These are phyloP conservation scores for Leccinum ochraceum DNA, from an alignment of 768 basidiomycete genomes.

Conservation along the genomic window DNA sequence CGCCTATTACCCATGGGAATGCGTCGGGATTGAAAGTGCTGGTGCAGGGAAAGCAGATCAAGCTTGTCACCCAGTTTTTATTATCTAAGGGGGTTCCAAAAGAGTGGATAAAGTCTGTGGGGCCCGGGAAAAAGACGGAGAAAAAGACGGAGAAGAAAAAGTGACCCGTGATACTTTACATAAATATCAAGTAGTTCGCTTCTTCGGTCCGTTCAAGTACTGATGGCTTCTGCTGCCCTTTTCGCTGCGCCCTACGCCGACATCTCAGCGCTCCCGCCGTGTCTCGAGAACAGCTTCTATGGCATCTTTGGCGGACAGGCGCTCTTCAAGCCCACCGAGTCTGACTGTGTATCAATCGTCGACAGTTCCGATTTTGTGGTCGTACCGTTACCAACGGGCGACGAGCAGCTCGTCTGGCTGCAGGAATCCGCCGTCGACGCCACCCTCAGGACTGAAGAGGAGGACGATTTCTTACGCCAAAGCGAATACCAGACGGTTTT, in stretches of 20 bases:
- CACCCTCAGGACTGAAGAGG: slow-evolving; percentile 42
- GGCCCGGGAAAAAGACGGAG: no score
- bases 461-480: slow-evolving; percentile 34
- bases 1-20: slow-evolving; percentile 55
- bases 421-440: slow-evolving; percentile 55
- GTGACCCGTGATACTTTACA: background rate
- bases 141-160: slow-evolving; percentile 39
- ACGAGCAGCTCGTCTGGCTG: slow-evolving; percentile 59
- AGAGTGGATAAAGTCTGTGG: slow-evolving; percentile 56
- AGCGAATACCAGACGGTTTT: slow-evolving; percentile 17
- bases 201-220: background rate
- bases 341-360: slow-evolving; percentile 37
- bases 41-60: slow-evolving; percentile 83
- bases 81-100: slow-evolving; percentile 73
- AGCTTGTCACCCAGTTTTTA: slow-evolving; percentile 66
- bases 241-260: slow-evolving; percentile 25
- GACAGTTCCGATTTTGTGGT: background rate
- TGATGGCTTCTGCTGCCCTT: slow-evolving; percentile 16
- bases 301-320: slow-evolving; percentile 58
- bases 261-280: slow-evolving; percentile 31
- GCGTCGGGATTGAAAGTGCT: slow-evolving; percentile 64
- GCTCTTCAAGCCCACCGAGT: slow-evolving; percentile 45
- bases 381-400: slow-evolving; percentile 25
- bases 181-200: background rate
- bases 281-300: slow-evolving; percentile 52